A percentile compares a stretch with the other conserved stretches of the same genome.
These are phyloP conservation scores for Elaeis guineensis DNA, from an alignment of 176 grass and related monocot genomes.

Conservation along the genomic window DNA sequence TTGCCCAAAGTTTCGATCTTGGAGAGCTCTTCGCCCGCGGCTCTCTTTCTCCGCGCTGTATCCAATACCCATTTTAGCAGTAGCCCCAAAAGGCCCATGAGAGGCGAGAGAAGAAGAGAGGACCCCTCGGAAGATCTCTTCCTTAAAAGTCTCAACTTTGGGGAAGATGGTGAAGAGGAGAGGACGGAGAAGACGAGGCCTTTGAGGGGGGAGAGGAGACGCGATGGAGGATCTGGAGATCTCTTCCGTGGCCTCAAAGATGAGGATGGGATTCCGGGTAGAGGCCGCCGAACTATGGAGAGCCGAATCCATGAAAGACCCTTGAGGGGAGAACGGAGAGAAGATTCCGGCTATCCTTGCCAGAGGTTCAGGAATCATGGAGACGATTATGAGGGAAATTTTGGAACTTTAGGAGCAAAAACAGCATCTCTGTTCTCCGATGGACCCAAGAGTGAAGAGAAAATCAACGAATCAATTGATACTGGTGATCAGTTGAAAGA, in stretches of 20 bases:
- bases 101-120: neutral
- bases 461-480: neutral
- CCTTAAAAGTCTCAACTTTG: conserved; percentile 57
- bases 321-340: no score
- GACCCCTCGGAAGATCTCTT: conserved; percentile 28
- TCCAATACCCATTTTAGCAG: neutral
- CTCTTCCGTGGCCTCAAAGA: neutral
- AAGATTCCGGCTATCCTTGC: no score
- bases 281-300: no score
- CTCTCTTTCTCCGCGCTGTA: neutral
- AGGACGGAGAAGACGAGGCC: conserved; percentile 8
- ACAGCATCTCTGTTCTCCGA: no score
- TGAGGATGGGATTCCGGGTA: no score
- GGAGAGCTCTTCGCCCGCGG: neutral
- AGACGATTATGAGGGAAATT: no score
- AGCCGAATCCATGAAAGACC: no score
- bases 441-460: neutral
- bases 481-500: neutral
- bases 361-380: no score
- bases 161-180: conserved; percentile 30
- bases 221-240: neutral
- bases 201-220: neutral
- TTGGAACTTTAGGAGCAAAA: no score
- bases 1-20: neutral
- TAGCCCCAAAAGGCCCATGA: neutral